phyloP scores from a whole-genome alignment of 2,329 filamentous ascomycete species.

The Cladorrhinum sp. region DNA sequence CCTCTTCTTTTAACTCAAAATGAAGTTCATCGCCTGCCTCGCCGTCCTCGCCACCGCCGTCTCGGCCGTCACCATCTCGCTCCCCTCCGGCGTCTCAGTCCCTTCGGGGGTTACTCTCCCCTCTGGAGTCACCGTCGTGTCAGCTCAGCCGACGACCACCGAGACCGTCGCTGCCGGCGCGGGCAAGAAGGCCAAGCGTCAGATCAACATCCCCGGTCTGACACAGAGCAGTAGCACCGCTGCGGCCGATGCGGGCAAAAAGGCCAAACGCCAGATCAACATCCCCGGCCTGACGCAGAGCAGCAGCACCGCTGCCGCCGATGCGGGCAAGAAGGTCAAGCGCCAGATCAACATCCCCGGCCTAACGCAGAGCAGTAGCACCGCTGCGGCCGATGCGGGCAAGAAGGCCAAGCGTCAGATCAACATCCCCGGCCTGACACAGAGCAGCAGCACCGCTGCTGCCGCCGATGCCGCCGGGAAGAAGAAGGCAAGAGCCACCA shows the following conservation, averaged over 20 bases:
- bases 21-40: conserved; percentile 20
- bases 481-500: neutral
- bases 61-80: conserved; percentile 25
- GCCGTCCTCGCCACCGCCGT: conserved; percentile 14
- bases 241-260: neutral
- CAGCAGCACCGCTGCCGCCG: conserved; percentile 13
- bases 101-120: conserved; percentile 25
- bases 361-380: conserved; percentile 2
- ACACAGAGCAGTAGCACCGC: conserved; percentile 2
- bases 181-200: neutral
- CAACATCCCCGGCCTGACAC: conserved; percentile 2
- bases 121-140: conserved; percentile 25
- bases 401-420: conserved; percentile 1
- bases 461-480: neutral
- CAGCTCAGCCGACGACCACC: conserved; percentile 13
- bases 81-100: conserved; percentile 26
- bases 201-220: conserved; percentile 9
- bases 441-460: conserved; percentile 4
- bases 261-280: conserved; percentile 2
- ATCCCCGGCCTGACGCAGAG: conserved; percentile 1
- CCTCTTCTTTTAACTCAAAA: conserved; percentile 9
- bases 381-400: neutral
- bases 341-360: conserved; percentile 7
- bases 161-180: conserved; percentile 13
- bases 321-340: neutral